Evolutionary conservation across 1,284 basidiomycete species (phyloP).

Genomic region (Sanghuangporus sanghuang): DNA sequence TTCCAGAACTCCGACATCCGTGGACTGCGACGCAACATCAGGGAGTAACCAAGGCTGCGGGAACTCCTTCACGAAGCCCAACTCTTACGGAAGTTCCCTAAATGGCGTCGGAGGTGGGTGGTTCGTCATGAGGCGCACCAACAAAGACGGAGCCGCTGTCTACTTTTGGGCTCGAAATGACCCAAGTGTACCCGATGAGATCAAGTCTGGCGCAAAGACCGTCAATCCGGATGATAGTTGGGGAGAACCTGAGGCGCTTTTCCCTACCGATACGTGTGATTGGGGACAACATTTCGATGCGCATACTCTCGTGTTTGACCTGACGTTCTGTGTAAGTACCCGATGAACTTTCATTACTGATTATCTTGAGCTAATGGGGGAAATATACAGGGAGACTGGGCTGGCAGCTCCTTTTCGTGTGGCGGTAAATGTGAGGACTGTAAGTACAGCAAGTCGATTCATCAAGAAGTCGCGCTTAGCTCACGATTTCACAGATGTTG

Average conservation of each 20-base stretch:
- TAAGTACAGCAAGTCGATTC: conserved; percentile 8
- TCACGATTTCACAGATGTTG: conserved; percentile 39
- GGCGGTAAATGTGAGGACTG: conserved; percentile 20
- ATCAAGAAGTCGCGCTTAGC: background rate
- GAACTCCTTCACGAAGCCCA: conserved; percentile 35
- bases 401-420: conserved; percentile 20
- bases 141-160: conserved; percentile 36
- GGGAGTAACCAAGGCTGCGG: conserved; percentile 64
- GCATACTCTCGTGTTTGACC: conserved; percentile 47
- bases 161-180: conserved; percentile 52
- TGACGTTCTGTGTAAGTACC: conserved; percentile 45
- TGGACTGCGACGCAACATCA: conserved; percentile 43
- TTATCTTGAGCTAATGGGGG: background rate
- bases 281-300: conserved; percentile 41
- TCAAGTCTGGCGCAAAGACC: conserved; percentile 26
- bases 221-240: conserved; percentile 34
- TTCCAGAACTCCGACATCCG: background rate
- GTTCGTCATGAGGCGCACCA: conserved; percentile 39
- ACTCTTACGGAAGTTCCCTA: conserved; percentile 47
- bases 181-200: conserved; percentile 33
- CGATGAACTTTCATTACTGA: background rate
- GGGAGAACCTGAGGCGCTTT: conserved; percentile 45
- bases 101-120: conserved; percentile 49
- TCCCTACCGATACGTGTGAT: conserved; percentile 40
- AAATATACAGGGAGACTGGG: conserved; percentile 21